These are phyloP conservation scores for Rhodotorula diobovata DNA, from an alignment of 768 basidiomycete genomes.

Conservation along the genomic window DNA sequence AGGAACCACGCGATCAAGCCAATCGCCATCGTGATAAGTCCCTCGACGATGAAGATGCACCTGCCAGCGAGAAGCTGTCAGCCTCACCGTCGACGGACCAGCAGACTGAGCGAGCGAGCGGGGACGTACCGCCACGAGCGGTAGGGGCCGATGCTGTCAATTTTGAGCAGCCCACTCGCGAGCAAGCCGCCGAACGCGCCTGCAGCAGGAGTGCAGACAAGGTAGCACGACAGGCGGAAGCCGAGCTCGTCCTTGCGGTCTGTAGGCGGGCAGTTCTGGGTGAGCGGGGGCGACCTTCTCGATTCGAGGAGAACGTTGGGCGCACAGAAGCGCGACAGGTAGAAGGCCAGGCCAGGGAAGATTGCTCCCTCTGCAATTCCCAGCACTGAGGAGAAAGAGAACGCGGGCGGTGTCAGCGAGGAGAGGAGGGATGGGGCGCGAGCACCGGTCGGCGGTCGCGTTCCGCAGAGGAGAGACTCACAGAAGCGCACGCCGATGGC, in stretches of 20 bases:
- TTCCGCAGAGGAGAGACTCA: not conserved
- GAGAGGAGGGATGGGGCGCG: no score
- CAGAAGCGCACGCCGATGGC: constrained; percentile 28
- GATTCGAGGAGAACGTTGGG: no score
- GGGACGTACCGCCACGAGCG: constrained; percentile 4
- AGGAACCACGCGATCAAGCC: constrained; percentile 25
- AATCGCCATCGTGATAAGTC: constrained; percentile 33
- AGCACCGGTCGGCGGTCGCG: no score
- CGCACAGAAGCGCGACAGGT: constrained; percentile 12
- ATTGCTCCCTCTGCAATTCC: constrained; percentile 25
- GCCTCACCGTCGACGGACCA: no score
- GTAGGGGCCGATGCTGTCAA: not conserved
- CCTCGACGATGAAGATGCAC: constrained; percentile 31
- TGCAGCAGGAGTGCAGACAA: constrained; percentile 38
- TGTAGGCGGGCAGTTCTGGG: not conserved
- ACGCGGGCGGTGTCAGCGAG: not conserved
- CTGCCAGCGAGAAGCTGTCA: no score
- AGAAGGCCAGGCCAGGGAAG: constrained; percentile 30
- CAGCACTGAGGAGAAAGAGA: not conserved
- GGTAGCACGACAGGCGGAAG: constrained; percentile 31
- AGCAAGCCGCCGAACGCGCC: constrained; percentile 42
- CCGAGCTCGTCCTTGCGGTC: constrained; percentile 37
- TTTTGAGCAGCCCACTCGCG: constrained; percentile 35
- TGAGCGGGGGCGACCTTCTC: not conserved
- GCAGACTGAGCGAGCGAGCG: no score